Evolutionary conservation across 1,284 basidiomycete species (phyloP), one percentile per base, ranked within the genome.

Genomic region (Ganoderma lucidum): DNA sequence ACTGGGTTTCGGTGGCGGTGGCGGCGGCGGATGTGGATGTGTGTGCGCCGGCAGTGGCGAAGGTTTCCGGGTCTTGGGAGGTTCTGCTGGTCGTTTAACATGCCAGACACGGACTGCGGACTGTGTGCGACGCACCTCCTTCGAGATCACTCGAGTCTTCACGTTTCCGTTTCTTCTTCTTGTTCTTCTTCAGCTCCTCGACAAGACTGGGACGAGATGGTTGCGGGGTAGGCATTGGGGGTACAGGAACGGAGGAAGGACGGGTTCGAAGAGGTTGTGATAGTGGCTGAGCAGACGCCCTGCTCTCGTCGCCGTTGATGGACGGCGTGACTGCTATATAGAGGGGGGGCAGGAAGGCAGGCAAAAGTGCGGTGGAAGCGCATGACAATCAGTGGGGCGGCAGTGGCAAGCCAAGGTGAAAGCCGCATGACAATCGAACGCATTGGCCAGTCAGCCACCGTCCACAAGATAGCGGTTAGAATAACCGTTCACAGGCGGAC

Each of bases 151-250:
- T 93, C 35, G 91, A 90, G 37, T 92, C 92, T 17, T 94, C 88
- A 66, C 92, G 87, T 84, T 94, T 94, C 79, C 92, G 90, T 78
- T 94, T 94, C 83, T 95, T 95, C 83, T 94, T 94, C 84, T 73
- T 73, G 59, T 94, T 94, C 79, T 90, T 89, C 81, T 90, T 92
- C 58, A 81, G 70, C 60, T 91, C 88, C 17, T 88, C 80, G 45
- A 74, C 75, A 65, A 78, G 70, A 62, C n/a, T n/a, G n/a, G n/a
- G n/a, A n/a, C n/a, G n/a, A n/a, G n/a, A n/a, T n/a, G n/a, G n/a
- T n/a, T n/a, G n/a, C n/a, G n/a, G n/a, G n/a, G n/a, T n/a, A n/a
- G n/a, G n/a, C n/a, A n/a, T n/a, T n/a, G n/a, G n/a, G n/a, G n/a
- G n/a, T n/a, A n/a, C n/a, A n/a, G n/a, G n/a, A n/a, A n/a, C n/a